Evolutionary conservation across 805 yeast species (phyloP), one percentile per base, ranked within the genome.

Genomic region (Debaryomyces tyrocola): DNA sequence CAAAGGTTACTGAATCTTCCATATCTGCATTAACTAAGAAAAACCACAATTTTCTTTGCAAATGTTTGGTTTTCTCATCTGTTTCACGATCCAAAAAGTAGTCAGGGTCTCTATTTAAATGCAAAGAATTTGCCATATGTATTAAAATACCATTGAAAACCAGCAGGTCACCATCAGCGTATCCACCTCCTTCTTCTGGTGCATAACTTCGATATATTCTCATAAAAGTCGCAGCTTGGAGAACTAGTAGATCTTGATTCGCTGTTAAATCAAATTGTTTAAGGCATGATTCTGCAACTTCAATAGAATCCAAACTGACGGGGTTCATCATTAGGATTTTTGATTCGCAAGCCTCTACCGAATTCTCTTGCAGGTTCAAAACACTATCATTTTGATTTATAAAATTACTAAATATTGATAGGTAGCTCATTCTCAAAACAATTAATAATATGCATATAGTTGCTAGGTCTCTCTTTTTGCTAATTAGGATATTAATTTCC

Each of bases 171-270:
- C 71, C 60, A 52, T 69, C 70, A 20, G 71, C 63, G 2, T 73
- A 66, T 50, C 74, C 79, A 14, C 63, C 56, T 24, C 27, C 27
- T 50, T 78, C 83, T 50, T 83, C 85, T 1, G 87, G 85, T 9
- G 85, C 78, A 50, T 74, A 70, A 48, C 69, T 74, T 51, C 73
- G 75, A 63, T 83, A 84, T 37, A 75, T 60, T 49, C 82, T 82
- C 59, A 83, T 72, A 58, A 69, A 80, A 14, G 82, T 62, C 1
- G 82, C 83, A 55, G 82, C 80, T 56, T 84, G 90, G 28, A 85
- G 75, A 12, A 82, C 71, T n/a, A 12, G 20, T 27, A 46, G 6
- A 37, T 53, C 15, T 52, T 49, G 15, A 44, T 40, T 12, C 27
- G 27, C 9, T 43, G 15, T 36, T 43, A 76, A 56, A 51, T 69